Conservation (phyloP, 192 early-diverging fungal genomes). For the Geosiphon pyriformis region DNA sequence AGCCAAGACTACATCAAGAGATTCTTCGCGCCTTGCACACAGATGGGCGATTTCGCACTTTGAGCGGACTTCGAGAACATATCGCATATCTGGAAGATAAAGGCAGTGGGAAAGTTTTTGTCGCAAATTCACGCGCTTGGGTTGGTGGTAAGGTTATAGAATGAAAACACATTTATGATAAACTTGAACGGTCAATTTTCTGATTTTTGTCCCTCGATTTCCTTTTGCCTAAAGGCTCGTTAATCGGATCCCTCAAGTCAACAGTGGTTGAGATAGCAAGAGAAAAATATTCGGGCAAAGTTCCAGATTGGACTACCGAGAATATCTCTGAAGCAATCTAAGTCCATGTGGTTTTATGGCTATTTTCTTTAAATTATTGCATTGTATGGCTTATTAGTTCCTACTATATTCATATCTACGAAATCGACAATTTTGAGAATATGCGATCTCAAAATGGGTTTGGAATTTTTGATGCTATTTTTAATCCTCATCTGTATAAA, state of each 20-base stretch:
- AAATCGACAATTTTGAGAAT: too few relatives aligned
- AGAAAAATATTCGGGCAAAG: constrained; percentile 59
- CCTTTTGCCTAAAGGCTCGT: constrained; percentile 44
- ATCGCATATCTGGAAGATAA: constrained; percentile 53
- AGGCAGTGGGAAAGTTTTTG: constrained; percentile 57
- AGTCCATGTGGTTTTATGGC: too few relatives aligned
- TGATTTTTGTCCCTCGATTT: not conserved
- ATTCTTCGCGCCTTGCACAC: constrained; percentile 46
- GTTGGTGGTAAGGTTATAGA: constrained; percentile 53
- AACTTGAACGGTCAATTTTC: not conserved
- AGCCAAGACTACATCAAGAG: constrained; percentile 55
- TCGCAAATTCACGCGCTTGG: constrained; percentile 68
- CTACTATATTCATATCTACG: too few relatives aligned
- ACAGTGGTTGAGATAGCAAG: constrained; percentile 59
- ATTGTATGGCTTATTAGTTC: too few relatives aligned
- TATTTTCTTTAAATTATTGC: too few relatives aligned
- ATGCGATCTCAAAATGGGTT: too few relatives aligned
- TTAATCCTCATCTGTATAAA: too few relatives aligned
- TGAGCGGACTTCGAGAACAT: constrained; percentile 43
- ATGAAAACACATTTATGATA: not conserved
- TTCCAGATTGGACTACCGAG: constrained; percentile 61
- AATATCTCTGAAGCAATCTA: not conserved
- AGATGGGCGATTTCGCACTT: constrained; percentile 41
- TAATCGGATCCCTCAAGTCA: constrained; percentile 70
- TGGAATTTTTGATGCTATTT: too few relatives aligned